Percentiles rank a stretch among this genome's conserved stretches.
Conservation (phyloP, 2,329 filamentous ascomycete genomes). For the Aspergillus fructus region DNA sequence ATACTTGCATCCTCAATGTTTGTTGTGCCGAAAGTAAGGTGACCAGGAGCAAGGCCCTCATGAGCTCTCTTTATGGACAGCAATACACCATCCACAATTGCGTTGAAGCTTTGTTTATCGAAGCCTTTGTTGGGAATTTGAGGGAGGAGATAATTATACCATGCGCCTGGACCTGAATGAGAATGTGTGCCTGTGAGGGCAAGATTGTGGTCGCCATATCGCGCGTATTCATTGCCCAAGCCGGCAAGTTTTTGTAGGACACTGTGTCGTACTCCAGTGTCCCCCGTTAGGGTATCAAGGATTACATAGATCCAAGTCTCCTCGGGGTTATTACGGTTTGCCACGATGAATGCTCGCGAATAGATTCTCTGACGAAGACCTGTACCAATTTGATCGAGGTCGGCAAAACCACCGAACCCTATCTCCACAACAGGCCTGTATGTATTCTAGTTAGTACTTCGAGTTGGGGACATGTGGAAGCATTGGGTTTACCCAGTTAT, state of each 20-base stretch:
- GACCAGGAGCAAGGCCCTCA: conserved; percentile 66
- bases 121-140: conserved; percentile 89
- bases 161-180: conserved; percentile 86
- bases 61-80: conserved; percentile 82
- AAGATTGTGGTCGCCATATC: conserved; percentile 77
- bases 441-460: not conserved
- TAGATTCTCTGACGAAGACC: conserved; percentile 86
- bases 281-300: conserved; percentile 81
- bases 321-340: conserved; percentile 61
- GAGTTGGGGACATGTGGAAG: not conserved
- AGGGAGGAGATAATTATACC: conserved; percentile 90
- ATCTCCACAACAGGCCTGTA: conserved; percentile 79
- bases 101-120: conserved; percentile 79
- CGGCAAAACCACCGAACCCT: conserved; percentile 89
- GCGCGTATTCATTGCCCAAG: conserved; percentile 69
- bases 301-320: conserved; percentile 86
- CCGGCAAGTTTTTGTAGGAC: conserved; percentile 71
- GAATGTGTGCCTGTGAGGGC: conserved; percentile 92
- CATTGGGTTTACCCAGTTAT: conserved; percentile 60
- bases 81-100: conserved; percentile 82
- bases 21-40: conserved; percentile 67
- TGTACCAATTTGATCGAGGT: conserved; percentile 75
- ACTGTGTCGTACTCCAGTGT: conserved; percentile 85
- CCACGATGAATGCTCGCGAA: conserved; percentile 86
- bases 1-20: conserved; percentile 76